phyloP scores from a whole-genome alignment of 495 filamentous ascomycete genomes.

The Penicillium cinerascens region DNA sequence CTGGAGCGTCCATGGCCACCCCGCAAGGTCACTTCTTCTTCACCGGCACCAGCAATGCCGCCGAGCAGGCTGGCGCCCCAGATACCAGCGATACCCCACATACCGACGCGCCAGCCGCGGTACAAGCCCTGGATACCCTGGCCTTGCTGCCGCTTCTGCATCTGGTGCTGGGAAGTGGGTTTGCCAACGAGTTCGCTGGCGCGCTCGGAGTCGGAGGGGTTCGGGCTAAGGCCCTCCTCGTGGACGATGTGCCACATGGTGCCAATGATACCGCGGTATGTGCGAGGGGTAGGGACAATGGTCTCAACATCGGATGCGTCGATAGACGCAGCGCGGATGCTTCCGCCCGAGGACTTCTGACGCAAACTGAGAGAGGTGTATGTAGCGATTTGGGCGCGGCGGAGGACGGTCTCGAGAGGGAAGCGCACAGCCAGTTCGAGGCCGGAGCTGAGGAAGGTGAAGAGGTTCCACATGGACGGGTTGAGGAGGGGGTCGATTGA shows the following conservation, averaged over 20 bases:
- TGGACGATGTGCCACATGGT: conserved; percentile 84
- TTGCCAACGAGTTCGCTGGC: conserved; percentile 34
- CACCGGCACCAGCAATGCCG: conserved; percentile 32
- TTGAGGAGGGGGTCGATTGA: conserved; percentile 78
- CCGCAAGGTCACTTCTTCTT: conserved; percentile 35
- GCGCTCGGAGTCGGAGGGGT: conserved; percentile 30
- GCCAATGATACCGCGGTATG: conserved; percentile 74
- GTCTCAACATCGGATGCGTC: conserved; percentile 57
- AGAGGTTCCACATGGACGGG: conserved; percentile 72
- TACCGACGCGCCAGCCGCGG: conserved; percentile 90
- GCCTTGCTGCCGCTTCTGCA: conserved; percentile 55
- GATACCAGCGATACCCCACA: conserved; percentile 90
- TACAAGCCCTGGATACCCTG: conserved; percentile 84
- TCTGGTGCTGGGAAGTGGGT: conserved; percentile 26
- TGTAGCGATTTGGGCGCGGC: conserved; percentile 77
- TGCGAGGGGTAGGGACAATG: conserved; percentile 58
- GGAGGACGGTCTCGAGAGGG: conserved; percentile 86
- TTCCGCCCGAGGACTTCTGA: conserved; percentile 54
- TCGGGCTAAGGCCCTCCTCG: conserved; percentile 66
- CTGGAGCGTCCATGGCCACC: conserved; percentile 27
- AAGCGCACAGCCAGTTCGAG: conserved; percentile 81
- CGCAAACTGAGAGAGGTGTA: conserved; percentile 45
- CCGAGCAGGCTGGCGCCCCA: conserved; percentile 70
- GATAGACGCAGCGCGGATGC: conserved; percentile 33
- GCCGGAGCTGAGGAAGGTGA: conserved; percentile 69